Evolutionary conservation across 768 basidiomycete species (phyloP).

Genomic region (Flagelloscypha sp.): DNA sequence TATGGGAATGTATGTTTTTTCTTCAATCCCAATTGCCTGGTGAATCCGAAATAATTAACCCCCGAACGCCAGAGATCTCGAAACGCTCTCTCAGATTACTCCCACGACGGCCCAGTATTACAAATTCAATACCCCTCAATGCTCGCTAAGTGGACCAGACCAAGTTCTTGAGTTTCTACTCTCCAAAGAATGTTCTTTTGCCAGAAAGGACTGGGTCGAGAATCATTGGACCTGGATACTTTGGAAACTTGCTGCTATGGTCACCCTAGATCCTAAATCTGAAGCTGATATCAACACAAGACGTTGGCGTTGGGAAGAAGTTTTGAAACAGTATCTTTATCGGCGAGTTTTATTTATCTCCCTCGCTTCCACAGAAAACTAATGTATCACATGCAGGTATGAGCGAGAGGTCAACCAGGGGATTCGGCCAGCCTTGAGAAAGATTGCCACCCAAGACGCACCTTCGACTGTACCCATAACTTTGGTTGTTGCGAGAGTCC

Average conservation of each 20-base stretch:
- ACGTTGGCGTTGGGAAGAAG: constrained; percentile 79
- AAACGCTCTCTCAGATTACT: constrained; percentile 46
- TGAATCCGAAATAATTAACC: too few species aligned
- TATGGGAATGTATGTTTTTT: constrained; percentile 42
- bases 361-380: not conserved
- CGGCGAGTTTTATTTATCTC: constrained; percentile 39
- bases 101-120: constrained; percentile 51
- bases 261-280: constrained; percentile 57
- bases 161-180: constrained; percentile 50
- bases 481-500: constrained; percentile 72
- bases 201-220: constrained; percentile 74
- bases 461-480: constrained; percentile 75
- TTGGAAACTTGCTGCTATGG: constrained; percentile 92
- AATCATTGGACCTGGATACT: constrained; percentile 89
- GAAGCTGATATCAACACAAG: constrained; percentile 36
- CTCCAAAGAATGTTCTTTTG: constrained; percentile 53
- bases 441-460: constrained; percentile 78
- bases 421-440: constrained; percentile 71
- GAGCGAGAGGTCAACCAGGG: constrained; percentile 78
- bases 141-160: constrained; percentile 29
- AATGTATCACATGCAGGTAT: constrained; percentile 45
- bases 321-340: constrained; percentile 77
- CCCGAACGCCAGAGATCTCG: constrained; percentile 41
- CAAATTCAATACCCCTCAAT: constrained; percentile 37
- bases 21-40: too few species aligned